These are phyloP conservation scores for Harringtonia aguacate DNA, from an alignment of 2,329 filamentous ascomycete species.

Conservation along the genomic window DNA sequence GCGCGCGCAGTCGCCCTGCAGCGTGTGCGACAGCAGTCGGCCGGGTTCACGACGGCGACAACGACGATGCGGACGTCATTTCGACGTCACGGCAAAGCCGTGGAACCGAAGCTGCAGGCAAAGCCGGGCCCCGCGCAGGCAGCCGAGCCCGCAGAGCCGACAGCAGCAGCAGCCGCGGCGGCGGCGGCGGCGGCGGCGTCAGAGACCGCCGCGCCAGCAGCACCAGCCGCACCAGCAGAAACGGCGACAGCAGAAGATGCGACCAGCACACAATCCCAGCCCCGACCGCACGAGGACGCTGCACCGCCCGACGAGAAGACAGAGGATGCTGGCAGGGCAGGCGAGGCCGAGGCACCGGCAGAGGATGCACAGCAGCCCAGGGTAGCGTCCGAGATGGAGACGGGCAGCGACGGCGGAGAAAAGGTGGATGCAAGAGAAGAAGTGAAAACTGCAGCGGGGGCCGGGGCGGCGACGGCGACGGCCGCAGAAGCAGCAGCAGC, in stretches of 20 bases:
- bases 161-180: not conserved
- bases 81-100: conserved; percentile 48
- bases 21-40: conserved; percentile 16
- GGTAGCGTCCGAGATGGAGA: not conserved
- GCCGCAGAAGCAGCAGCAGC: not conserved
- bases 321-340: not conserved
- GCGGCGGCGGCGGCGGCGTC: not conserved
- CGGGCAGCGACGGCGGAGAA: not conserved
- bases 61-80: conserved; percentile 31
- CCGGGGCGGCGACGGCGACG: conserved; percentile 13
- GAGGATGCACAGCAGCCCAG: not conserved
- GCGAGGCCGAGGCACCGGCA: not conserved
- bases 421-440: not conserved
- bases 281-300: too few species aligned
- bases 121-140: conserved; percentile 15
- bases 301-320: not conserved
- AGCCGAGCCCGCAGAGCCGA: too few species aligned
- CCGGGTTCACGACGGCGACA: conserved; percentile 26
- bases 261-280: too few species aligned
- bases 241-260: not conserved
- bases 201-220: not conserved
- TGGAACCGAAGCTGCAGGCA: conserved; percentile 40
- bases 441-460: not conserved
- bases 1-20: not conserved
- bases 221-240: not conserved